A percentile compares a stretch with the other conserved stretches of the same genome.
Conservation (phyloP, 805 yeast species). For the Metschnikowia aberdeeniae region DNA sequence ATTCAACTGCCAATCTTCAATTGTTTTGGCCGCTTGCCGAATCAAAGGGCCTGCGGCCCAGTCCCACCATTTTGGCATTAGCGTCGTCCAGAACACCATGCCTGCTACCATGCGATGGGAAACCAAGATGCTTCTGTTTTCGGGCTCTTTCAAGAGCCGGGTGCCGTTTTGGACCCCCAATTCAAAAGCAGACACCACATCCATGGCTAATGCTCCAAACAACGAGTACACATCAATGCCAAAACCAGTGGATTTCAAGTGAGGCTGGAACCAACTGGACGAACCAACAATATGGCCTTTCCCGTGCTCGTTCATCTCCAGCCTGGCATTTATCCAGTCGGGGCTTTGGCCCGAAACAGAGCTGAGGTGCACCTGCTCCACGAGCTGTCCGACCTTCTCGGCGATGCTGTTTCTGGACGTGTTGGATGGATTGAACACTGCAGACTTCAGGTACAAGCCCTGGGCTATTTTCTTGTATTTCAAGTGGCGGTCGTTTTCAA, state of each 20-base stretch:
- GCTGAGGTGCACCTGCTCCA: conserved; percentile 22
- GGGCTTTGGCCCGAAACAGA: conserved; percentile 32
- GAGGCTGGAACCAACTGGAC: conserved; percentile 29
- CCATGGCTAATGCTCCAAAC: conserved; percentile 70
- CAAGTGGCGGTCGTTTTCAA: conserved; percentile 37
- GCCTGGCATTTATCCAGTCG: conserved; percentile 31
- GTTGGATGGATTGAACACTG: conserved; percentile 30
- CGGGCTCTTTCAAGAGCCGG: conserved; percentile 39
- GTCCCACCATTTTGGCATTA: conserved; percentile 51
- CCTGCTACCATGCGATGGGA: conserved; percentile 49
- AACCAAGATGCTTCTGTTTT: conserved; percentile 36
- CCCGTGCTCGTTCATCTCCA: conserved; percentile 31
- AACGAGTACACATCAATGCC: conserved; percentile 53
- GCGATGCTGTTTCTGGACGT: conserved; percentile 23
- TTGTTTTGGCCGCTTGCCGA: conserved; percentile 32
- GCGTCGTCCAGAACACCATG: conserved; percentile 64
- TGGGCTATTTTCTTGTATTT: conserved; percentile 30
- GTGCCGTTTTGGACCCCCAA: conserved; percentile 50
- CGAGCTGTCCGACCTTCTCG: conserved; percentile 25
- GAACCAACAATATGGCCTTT: conserved; percentile 25
- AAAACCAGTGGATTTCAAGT: conserved; percentile 25
- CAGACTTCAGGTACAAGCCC: conserved; percentile 32
- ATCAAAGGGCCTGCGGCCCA: conserved; percentile 43
- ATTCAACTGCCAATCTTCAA: conserved; percentile 45
- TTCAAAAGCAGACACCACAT: conserved; percentile 58